phyloP scores from a whole-genome alignment of 2,329 filamentous ascomycete species.

The Neonectria ditissima region DNA sequence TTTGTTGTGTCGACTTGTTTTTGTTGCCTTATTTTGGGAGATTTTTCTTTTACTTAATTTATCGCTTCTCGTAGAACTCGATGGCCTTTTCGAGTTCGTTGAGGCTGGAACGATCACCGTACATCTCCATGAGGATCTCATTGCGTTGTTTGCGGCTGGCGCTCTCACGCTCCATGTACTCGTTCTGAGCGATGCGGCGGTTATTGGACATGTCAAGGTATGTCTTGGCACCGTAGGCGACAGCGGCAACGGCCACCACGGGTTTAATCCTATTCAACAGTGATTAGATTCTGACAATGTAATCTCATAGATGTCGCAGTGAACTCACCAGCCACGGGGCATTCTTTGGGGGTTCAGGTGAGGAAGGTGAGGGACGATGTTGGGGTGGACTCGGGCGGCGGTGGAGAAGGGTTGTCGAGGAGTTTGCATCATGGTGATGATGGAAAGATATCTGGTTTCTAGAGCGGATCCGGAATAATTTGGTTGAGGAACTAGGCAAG shows the following conservation, averaged over 20 bases:
- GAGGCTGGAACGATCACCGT: slow-evolving; percentile 62
- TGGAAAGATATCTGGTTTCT: slow-evolving; percentile 6
- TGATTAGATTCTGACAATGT: slow-evolving; percentile 9
- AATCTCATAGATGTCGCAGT: not conserved
- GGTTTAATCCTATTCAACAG: slow-evolving; percentile 47
- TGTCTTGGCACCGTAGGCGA: slow-evolving; percentile 51
- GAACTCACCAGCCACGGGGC: slow-evolving; percentile 41
- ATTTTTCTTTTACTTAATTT: slow-evolving; percentile 22
- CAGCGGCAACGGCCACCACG: slow-evolving; percentile 47
- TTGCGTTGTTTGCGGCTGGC: slow-evolving; percentile 53
- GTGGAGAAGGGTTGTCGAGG: slow-evolving; percentile 45
- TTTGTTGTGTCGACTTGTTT: slow-evolving; percentile 14
- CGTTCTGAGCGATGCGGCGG: slow-evolving; percentile 45
- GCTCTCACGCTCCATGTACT: slow-evolving; percentile 50
- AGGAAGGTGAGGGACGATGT: slow-evolving; percentile 45
- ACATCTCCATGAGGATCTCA: slow-evolving; percentile 61
- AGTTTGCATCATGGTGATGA: slow-evolving; percentile 38
- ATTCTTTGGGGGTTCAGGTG: slow-evolving; percentile 43
- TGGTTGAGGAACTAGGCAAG: slow-evolving; percentile 1
- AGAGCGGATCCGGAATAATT: slow-evolving; percentile 5
- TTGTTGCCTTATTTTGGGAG: not conserved
- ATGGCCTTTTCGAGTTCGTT: slow-evolving; percentile 62
- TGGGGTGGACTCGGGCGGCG: slow-evolving; percentile 45
- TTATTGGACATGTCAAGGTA: slow-evolving; percentile 47
- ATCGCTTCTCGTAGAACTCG: slow-evolving; percentile 57